Conservation (phyloP, 805 yeast species). For the Sugiyamaella smithiae region DNA sequence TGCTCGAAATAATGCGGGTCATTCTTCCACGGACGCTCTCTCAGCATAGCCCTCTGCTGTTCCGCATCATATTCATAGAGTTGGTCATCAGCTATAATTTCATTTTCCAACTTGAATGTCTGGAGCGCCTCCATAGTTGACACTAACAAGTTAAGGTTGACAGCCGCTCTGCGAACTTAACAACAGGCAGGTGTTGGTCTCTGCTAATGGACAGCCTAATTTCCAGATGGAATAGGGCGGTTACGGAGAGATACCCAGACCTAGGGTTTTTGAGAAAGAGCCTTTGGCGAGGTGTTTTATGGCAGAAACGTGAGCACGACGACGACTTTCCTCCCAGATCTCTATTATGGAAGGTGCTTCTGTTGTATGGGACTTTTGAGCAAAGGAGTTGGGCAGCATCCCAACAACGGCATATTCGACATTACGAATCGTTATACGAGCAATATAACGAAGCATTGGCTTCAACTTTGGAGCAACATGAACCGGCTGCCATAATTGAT, state of each 20-base stretch:
- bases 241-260: conserved; percentile 15
- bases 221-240: conserved; percentile 11
- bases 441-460: conserved; percentile 4
- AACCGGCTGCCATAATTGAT: not conserved
- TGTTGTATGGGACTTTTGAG: conserved; percentile 24
- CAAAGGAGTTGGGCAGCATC: conserved; percentile 18
- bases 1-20: conserved; percentile 60
- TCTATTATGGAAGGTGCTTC: conserved; percentile 24
- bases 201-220: conserved; percentile 3
- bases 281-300: conserved; percentile 19
- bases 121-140: conserved; percentile 3
- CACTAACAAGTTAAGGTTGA: too few species aligned
- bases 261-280: conserved; percentile 16
- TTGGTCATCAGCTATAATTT: conserved; percentile 24
- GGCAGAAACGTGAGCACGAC: conserved; percentile 1
- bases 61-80: conserved; percentile 30
- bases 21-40: conserved; percentile 37
- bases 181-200: too few species aligned
- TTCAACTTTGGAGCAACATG: not conserved
- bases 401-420: conserved; percentile 9
- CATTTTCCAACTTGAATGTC: conserved; percentile 32
- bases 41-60: conserved; percentile 28
- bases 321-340: conserved; percentile 17
- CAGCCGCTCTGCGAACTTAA: too few species aligned
- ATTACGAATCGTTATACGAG: conserved; percentile 12